Conservation (phyloP, 306 rosid species). For the Cercis canadensis region DNA sequence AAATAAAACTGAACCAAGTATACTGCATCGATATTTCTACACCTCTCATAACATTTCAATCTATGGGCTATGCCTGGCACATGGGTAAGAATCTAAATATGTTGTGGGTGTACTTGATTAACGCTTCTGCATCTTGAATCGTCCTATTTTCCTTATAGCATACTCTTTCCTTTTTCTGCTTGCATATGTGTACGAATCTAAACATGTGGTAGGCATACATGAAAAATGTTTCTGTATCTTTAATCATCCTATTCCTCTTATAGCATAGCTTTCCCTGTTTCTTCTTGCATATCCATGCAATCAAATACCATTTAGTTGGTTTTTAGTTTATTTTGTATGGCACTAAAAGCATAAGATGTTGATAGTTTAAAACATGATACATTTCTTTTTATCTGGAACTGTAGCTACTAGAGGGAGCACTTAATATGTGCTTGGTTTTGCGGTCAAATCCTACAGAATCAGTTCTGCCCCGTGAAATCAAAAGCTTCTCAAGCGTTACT, state of each 20-base stretch:
- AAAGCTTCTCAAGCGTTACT: no score
- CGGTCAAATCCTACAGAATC: no score
- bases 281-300: conserved; percentile 6
- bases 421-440: neutral
- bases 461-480: no score
- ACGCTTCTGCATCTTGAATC: conserved; percentile 7
- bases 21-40: conserved; percentile 72
- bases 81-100: conserved; percentile 63
- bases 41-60: conserved; percentile 82
- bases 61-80: conserved; percentile 72
- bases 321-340: no score
- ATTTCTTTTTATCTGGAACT: no score
- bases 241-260: conserved; percentile 5
- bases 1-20: conserved; percentile 62
- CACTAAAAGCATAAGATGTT: neutral
- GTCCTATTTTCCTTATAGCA: conserved; percentile 3
- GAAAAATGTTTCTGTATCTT: conserved; percentile 19
- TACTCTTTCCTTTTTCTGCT: conserved; percentile 16
- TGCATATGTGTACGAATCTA: neutral
- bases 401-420: neutral
- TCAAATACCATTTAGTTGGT: neutral
- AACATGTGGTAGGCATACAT: neutral
- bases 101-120: conserved; percentile 17
- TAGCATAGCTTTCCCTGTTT: conserved; percentile 3
- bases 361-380: neutral